These are phyloP conservation scores for Sclerotinia spermophila DNA, from an alignment of 2,329 filamentous ascomycete species.

Conservation along the genomic window DNA sequence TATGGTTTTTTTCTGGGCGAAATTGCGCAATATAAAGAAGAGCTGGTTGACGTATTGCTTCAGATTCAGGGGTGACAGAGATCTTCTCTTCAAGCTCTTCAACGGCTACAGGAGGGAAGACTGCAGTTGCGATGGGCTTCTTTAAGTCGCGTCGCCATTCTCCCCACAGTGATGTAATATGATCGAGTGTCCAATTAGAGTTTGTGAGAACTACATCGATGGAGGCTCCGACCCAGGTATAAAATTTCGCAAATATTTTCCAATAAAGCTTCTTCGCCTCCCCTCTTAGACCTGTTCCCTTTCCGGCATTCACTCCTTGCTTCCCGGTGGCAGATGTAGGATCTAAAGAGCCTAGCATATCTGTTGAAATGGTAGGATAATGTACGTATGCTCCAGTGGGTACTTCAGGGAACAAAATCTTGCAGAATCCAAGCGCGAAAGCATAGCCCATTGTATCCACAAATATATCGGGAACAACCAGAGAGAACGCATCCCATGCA, in stretches of 20 bases:
- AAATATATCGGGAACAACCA: conserved; percentile 89
- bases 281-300: conserved; percentile 70
- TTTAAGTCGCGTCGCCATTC: conserved; percentile 47
- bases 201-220: conserved; percentile 98
- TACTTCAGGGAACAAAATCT: conserved; percentile 73
- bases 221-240: conserved; percentile 76
- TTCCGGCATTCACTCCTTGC: conserved; percentile 78
- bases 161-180: conserved; percentile 79
- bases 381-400: conserved; percentile 94
- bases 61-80: conserved; percentile 64
- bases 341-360: conserved; percentile 86
- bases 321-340: conserved; percentile 53
- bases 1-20: conserved; percentile 94
- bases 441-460: conserved; percentile 98
- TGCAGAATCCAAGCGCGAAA: conserved; percentile 79
- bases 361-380: conserved; percentile 96
- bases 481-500: conserved; percentile 87
- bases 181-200: conserved; percentile 85
- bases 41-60: conserved; percentile 64
- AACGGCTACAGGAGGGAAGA: conserved; percentile 92
- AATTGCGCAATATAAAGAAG: conserved; percentile 97
- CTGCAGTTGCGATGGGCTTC: conserved; percentile 57
- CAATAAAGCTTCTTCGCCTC: conserved; percentile 77
- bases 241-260: conserved; percentile 76
- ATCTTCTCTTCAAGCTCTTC: conserved; percentile 75